Evolutionary conservation across 2,329 filamentous ascomycete species (phyloP).

Genomic region (Corniculantispora saksenae): DNA sequence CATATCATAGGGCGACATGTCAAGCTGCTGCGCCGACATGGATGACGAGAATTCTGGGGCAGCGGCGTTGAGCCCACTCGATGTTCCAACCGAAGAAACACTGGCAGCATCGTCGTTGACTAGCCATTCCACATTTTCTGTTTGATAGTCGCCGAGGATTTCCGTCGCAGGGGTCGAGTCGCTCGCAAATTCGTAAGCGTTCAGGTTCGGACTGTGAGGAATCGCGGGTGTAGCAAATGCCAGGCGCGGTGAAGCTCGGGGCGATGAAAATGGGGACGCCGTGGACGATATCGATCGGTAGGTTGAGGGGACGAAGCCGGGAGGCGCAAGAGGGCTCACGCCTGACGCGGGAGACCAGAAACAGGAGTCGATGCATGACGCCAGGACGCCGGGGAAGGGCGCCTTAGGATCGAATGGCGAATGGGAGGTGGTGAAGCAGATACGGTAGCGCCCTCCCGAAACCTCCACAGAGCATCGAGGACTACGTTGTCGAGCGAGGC

Average conservation of each 20-base stretch:
- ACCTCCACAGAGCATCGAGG: constrained; percentile 87
- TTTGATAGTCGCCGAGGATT: constrained; percentile 86
- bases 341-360: constrained; percentile 77
- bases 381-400: constrained; percentile 92
- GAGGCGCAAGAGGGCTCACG: constrained; percentile 80
- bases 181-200: constrained; percentile 90
- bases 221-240: constrained; percentile 87
- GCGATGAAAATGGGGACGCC: constrained; percentile 90
- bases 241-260: constrained; percentile 86
- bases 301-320: constrained; percentile 77
- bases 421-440: constrained; percentile 79
- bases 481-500: constrained; percentile 84
- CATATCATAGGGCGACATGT: constrained; percentile 99
- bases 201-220: constrained; percentile 89
- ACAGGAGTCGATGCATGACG: constrained; percentile 79
- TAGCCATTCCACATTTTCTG: constrained; percentile 95
- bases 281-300: constrained; percentile 75
- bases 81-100: constrained; percentile 72
- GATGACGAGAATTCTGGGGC: constrained; percentile 72
- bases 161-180: constrained; percentile 80
- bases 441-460: constrained; percentile 65
- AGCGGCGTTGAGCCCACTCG: constrained; percentile 73
- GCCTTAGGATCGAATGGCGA: constrained; percentile 85
- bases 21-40: constrained; percentile 64
- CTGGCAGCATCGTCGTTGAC: constrained; percentile 85